phyloP scores from a whole-genome alignment of 129 eudicot species.

The Helichrysum umbraculigerum region DNA sequence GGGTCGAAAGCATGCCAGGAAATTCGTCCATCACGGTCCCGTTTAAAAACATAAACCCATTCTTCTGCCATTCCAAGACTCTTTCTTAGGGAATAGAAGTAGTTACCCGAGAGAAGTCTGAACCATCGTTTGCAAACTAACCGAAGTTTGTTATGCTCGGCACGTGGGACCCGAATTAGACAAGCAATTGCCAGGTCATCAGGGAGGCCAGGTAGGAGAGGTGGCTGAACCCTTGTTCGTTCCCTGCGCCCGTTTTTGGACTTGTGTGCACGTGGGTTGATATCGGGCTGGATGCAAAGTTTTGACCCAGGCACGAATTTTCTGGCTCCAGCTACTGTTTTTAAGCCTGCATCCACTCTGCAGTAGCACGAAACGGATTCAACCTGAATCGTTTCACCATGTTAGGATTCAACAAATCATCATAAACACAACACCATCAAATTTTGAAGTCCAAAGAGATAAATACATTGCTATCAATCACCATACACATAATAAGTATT shows the following conservation, averaged over 20 bases:
- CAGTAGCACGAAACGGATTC: constrained; percentile 99
- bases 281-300: constrained; percentile 94
- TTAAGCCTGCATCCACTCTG: constrained; percentile 90
- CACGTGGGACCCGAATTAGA: constrained; percentile 90
- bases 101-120: constrained; percentile 73
- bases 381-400: constrained; percentile 56
- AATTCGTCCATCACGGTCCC: constrained; percentile 92
- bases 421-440: neutral
- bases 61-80: constrained; percentile 91
- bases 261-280: constrained; percentile 92
- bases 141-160: constrained; percentile 84
- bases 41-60: constrained; percentile 86
- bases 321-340: constrained; percentile 96
- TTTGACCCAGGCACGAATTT: constrained; percentile 97
- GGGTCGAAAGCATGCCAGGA: constrained; percentile 99
- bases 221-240: constrained; percentile 75
- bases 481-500: neutral
- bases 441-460: neutral
- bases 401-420: constrained; percentile 24
- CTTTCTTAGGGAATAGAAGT: constrained; percentile 73
- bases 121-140: constrained; percentile 90
- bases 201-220: constrained; percentile 93
- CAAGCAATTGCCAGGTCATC: constrained; percentile 94
- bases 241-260: constrained; percentile 78
- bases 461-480: neutral